These are phyloP conservation scores for Adansonia grandidieri DNA, from an alignment of 441 rosid genomes.

Conservation along the genomic window DNA sequence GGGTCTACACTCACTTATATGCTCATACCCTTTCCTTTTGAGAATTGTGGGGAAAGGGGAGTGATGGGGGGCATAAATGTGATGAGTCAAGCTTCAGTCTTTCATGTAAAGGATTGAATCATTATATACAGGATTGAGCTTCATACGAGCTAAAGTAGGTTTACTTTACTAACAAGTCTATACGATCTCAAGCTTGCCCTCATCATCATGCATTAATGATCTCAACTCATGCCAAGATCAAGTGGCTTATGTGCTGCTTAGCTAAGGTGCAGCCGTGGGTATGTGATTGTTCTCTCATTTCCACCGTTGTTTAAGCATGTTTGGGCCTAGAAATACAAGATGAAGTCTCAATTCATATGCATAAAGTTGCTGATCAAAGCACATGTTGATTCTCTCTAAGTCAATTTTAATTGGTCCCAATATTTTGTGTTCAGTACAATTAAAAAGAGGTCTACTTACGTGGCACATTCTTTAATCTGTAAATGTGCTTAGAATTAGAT, in stretches of 20 bases:
- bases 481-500: neutral
- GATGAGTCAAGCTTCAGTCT: neutral
- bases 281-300: neutral
- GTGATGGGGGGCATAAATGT: neutral
- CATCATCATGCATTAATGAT: neutral
- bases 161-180: neutral
- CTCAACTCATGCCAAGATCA: constrained; percentile 10
- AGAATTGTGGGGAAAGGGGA: neutral
- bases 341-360: neutral
- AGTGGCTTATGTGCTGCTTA: neutral
- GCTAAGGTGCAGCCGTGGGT: neutral
- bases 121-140: neutral
- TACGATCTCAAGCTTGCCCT: neutral
- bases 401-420: constrained; percentile 1
- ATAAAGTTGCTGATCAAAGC: neutral
- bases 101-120: neutral
- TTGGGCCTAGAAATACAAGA: neutral
- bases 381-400: neutral
- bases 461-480: neutral
- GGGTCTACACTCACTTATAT: neutral
- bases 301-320: neutral
- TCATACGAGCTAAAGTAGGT: neutral
- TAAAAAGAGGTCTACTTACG: neutral
- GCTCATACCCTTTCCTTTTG: neutral
- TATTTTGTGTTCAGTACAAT: neutral